A percentile compares a stretch with the other conserved stretches of the same genome.
These are phyloP conservation scores for Coniosporium apollinis DNA, from an alignment of 495 filamentous ascomycete species.

Conservation along the genomic window DNA sequence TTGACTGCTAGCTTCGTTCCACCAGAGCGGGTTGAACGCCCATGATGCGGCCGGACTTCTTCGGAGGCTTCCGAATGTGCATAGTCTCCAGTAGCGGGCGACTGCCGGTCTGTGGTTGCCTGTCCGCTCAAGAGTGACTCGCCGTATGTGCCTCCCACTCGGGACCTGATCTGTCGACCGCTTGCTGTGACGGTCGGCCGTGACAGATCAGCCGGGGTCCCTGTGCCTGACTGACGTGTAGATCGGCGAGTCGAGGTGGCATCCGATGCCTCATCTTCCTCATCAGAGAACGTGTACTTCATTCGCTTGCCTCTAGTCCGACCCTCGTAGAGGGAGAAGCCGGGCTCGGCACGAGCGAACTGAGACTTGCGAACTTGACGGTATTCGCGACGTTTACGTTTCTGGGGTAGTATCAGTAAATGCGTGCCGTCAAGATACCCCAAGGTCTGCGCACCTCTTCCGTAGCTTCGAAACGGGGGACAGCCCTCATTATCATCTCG, in stretches of 20 bases:
- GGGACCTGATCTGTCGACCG: slow-evolving; percentile 67
- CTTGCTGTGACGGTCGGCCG: slow-evolving; percentile 81
- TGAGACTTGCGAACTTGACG: slow-evolving; percentile 69
- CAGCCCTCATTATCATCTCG: slow-evolving; percentile 58
- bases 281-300: slow-evolving; percentile 89
- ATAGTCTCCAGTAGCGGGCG: slow-evolving; percentile 18
- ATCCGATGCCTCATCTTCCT: slow-evolving; percentile 62
- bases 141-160: slow-evolving; percentile 62
- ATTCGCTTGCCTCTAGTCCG: slow-evolving; percentile 89
- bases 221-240: slow-evolving; percentile 52
- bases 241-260: slow-evolving; percentile 50
- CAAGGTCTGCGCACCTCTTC: slow-evolving; percentile 47
- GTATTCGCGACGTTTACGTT: slow-evolving; percentile 86
- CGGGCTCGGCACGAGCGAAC: slow-evolving; percentile 75
- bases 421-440: not conserved
- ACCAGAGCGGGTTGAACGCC: slow-evolving; percentile 16
- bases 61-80: slow-evolving; percentile 19
- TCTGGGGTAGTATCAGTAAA: slow-evolving; percentile 36
- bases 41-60: slow-evolving; percentile 12
- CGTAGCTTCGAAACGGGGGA: slow-evolving; percentile 86
- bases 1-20: slow-evolving; percentile 21
- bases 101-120: slow-evolving; percentile 10
- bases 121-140: slow-evolving; percentile 47
- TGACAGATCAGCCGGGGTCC: slow-evolving; percentile 39
- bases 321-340: slow-evolving; percentile 88